A percentile compares a stretch with the other conserved stretches of the same genome.
Evolutionary conservation across 805 yeast species (phyloP).

Genomic region (Hanseniaspora vineae): DNA sequence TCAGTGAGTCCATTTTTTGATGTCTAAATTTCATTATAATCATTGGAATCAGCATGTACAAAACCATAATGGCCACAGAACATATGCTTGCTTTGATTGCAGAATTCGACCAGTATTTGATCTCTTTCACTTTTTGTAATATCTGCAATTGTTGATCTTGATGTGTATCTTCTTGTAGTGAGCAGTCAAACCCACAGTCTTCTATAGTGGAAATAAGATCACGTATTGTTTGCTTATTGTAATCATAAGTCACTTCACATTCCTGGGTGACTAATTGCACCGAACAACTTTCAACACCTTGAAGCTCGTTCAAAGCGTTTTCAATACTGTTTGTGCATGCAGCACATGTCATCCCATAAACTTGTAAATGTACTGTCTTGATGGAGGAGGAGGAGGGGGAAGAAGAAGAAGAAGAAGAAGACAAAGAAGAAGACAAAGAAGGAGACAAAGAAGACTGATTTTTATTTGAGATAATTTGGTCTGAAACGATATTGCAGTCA

Average conservation of each 20-base stretch:
- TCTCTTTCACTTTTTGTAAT: conserved; percentile 58
- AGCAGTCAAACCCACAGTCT: conserved; percentile 61
- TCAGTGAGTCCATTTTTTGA: neutral
- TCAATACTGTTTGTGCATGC: conserved; percentile 60
- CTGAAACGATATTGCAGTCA: conserved; percentile 29
- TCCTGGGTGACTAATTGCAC: conserved; percentile 29
- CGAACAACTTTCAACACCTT: conserved; percentile 38
- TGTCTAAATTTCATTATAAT: conserved; percentile 6
- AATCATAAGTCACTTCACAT: conserved; percentile 43
- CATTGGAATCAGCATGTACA: conserved; percentile 37
- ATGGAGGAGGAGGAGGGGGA: no score
- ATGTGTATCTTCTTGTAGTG: conserved; percentile 3
- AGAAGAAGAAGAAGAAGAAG: no score
- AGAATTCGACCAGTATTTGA: conserved; percentile 52
- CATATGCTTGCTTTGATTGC: conserved; percentile 38
- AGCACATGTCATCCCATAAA: conserved; percentile 84
- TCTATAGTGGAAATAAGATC: conserved; percentile 34
- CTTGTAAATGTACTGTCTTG: conserved; percentile 1
- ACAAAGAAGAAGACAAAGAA: no score
- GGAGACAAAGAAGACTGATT: no score
- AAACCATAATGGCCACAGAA: conserved; percentile 49
- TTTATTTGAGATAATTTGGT: neutral
- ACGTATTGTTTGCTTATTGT: conserved; percentile 5
- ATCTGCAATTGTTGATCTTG: conserved; percentile 47
- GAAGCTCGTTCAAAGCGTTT: conserved; percentile 1